These are phyloP conservation scores for Wallemia ichthyophaga DNA, from an alignment of 1,284 basidiomycete genomes.

Conservation along the genomic window DNA sequence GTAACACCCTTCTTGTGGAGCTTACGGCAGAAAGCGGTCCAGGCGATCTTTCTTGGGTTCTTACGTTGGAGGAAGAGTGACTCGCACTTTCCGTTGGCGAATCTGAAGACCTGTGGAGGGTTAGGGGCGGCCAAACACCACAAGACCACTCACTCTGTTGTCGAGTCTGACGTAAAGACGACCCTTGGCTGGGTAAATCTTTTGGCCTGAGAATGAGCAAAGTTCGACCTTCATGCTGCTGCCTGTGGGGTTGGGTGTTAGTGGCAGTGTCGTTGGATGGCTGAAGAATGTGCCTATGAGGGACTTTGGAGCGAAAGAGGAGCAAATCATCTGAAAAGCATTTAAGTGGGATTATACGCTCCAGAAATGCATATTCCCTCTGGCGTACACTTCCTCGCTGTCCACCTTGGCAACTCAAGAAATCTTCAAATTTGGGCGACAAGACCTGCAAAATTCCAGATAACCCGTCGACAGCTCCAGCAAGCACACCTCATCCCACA, in stretches of 20 bases:
- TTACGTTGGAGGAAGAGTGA: conserved; percentile 98
- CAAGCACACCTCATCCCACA: not conserved
- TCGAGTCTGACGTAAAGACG: conserved; percentile 84
- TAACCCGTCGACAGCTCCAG: too few species aligned
- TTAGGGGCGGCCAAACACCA: too few species aligned
- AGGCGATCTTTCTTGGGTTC: conserved; percentile 98
- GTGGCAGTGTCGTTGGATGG: not conserved
- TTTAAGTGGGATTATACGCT: too few species aligned
- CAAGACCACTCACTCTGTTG: conserved; percentile 28
- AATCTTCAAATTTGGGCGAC: too few species aligned
- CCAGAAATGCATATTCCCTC: too few species aligned
- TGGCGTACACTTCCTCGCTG: too few species aligned
- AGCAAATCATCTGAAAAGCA: too few species aligned
- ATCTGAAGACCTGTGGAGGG: not conserved
- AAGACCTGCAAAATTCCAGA: too few species aligned
- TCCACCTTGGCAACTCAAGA: too few species aligned
- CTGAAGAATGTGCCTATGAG: too few species aligned
- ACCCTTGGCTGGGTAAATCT: conserved; percentile 88
- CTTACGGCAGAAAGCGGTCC: conserved; percentile 86
- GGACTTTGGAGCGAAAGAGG: too few species aligned
- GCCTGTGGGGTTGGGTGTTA: conserved; percentile 3
- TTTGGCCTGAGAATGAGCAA: conserved; percentile 81
- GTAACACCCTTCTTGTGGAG: conserved; percentile 99
- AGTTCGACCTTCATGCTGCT: conserved; percentile 68
- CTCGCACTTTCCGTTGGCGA: conserved; percentile 48